Percentiles rank a stretch among this genome's conserved stretches.
Evolutionary conservation across 108 stramenopile species (phyloP).

Genomic region (Skeletonema tropicum): DNA sequence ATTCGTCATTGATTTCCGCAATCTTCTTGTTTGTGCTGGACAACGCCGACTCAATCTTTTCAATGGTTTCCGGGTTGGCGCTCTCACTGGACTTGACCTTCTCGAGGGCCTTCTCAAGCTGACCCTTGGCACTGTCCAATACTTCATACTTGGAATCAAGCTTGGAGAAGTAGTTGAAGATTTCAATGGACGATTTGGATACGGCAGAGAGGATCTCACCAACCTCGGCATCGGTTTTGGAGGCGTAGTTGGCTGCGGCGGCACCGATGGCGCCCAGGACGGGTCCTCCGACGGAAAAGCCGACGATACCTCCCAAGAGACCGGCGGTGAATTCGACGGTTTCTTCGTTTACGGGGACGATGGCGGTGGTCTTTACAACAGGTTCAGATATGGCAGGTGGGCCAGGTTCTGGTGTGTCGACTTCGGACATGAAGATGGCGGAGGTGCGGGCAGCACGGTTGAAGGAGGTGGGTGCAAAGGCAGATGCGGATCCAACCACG

Average conservation of each 20-base stretch:
- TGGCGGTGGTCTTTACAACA: conserved; percentile 40
- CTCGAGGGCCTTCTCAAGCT: conserved; percentile 66
- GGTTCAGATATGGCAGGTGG: no score
- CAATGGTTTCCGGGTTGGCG: conserved; percentile 71
- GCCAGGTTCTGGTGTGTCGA: conserved; percentile 21
- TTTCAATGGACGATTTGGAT: conserved; percentile 85
- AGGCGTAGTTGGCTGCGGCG: conserved; percentile 74
- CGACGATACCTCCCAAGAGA: conserved; percentile 75
- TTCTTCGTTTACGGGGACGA: conserved; percentile 90
- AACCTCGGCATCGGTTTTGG: conserved; percentile 79
- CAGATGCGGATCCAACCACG: conserved; percentile 41
- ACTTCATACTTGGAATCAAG: conserved; percentile 89
- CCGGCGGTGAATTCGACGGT: conserved; percentile 92
- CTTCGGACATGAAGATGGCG: conserved; percentile 41
- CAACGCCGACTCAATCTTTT: conserved; percentile 84
- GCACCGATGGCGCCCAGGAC: conserved; percentile 52
- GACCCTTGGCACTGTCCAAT: conserved; percentile 68
- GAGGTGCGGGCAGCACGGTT: conserved; percentile 4
- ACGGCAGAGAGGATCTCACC: conserved; percentile 74
- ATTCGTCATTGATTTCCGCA: conserved; percentile 87
- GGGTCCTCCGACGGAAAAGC: conserved; percentile 59
- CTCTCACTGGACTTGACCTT: conserved; percentile 74
- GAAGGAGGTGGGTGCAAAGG: conserved; percentile 33
- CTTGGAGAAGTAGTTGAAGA: conserved; percentile 87
- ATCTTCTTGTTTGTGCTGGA: conserved; percentile 79